These are phyloP conservation scores for Flaveria sonorensis DNA, from an alignment of 129 eudicot species.

Conservation along the genomic window DNA sequence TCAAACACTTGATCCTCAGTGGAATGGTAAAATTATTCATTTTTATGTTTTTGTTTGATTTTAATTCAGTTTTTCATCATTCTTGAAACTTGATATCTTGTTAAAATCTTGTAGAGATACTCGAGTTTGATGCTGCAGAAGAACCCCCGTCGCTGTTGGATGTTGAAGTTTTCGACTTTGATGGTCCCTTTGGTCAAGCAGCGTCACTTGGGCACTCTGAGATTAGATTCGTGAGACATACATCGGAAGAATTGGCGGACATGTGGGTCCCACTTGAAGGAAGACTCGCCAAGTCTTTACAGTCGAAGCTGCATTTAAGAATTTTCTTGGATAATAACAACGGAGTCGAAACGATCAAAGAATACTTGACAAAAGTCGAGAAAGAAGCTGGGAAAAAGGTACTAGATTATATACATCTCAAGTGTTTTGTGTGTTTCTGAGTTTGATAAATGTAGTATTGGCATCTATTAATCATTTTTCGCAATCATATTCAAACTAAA, in stretches of 20 bases:
- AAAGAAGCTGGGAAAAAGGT: slow-evolving; percentile 99
- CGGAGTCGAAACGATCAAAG: slow-evolving; percentile 91
- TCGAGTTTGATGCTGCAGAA: slow-evolving; percentile 93
- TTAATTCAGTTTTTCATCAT: background rate
- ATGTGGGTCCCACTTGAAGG: slow-evolving; percentile 91
- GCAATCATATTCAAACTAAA: too few species aligned
- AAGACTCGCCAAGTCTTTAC: slow-evolving; percentile 78
- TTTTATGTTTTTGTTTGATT: background rate
- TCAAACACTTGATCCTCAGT: slow-evolving; percentile 85
- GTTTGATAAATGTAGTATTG: too few species aligned
- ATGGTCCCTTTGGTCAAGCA: slow-evolving; percentile 90
- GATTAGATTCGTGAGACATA: slow-evolving; percentile 81
- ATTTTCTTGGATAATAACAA: slow-evolving; percentile 87
- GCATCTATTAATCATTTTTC: too few species aligned
- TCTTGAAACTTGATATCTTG: slow-evolving; percentile 9
- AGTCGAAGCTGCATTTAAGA: slow-evolving; percentile 85
- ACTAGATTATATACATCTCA: background rate
- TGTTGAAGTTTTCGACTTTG: slow-evolving; percentile 86
- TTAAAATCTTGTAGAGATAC: slow-evolving; percentile 62
- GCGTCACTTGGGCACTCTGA: slow-evolving; percentile 88
- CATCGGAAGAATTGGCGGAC: slow-evolving; percentile 75
- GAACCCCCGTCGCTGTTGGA: slow-evolving; percentile 92
- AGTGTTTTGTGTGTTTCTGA: background rate
- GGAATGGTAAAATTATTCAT: slow-evolving; percentile 60
- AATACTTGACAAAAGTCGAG: slow-evolving; percentile 80